These are phyloP conservation scores for Lignosus rhinocerotis DNA, from an alignment of 1,284 basidiomycete species.

Conservation along the genomic window DNA sequence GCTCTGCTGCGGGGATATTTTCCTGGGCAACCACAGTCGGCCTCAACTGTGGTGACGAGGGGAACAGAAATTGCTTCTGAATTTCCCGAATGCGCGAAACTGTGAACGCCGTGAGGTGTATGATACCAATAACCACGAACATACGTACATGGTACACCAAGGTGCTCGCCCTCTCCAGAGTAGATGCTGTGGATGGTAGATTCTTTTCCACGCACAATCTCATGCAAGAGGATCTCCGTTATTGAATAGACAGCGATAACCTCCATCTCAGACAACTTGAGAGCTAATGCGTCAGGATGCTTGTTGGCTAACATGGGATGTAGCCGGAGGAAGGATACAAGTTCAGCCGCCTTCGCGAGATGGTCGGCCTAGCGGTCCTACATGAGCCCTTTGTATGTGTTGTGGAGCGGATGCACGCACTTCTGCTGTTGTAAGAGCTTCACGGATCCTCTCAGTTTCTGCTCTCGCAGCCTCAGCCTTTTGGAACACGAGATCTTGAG, in stretches of 20 bases:
- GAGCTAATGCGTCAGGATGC: conserved; percentile 43
- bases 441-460: conserved; percentile 52
- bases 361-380: conserved; percentile 37
- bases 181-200: conserved; percentile 55
- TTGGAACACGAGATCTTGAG: conserved; percentile 53
- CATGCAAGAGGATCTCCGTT: conserved; percentile 54
- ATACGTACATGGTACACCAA: conserved; percentile 60
- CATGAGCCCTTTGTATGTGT: neutral
- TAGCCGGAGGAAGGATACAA: conserved; percentile 68
- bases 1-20: conserved; percentile 26
- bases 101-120: conserved; percentile 29
- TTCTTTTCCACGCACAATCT: conserved; percentile 50
- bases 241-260: conserved; percentile 52
- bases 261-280: conserved; percentile 53
- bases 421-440: conserved; percentile 59
- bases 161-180: conserved; percentile 53
- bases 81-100: conserved; percentile 62
- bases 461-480: conserved; percentile 54
- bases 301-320: conserved; percentile 55
- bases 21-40: conserved; percentile 16
- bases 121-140: neutral
- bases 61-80: conserved; percentile 50
- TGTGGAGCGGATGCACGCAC: conserved; percentile 36
- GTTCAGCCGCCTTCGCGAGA: conserved; percentile 44
- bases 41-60: conserved; percentile 38